Conservation (phyloP, 2,329 filamentous ascomycete genomes). For the Diplocarpon mali region DNA sequence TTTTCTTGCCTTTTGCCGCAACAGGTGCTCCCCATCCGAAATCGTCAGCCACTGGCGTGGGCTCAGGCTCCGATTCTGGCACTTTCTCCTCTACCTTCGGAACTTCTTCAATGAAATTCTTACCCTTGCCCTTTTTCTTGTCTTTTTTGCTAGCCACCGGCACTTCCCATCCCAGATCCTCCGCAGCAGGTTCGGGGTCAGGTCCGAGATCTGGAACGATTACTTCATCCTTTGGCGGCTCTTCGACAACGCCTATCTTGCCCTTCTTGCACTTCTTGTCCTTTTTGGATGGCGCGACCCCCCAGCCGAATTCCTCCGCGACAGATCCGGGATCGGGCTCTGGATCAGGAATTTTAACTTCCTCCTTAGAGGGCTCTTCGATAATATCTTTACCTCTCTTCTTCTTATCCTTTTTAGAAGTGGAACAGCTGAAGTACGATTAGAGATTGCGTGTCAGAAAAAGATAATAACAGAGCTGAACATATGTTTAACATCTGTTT, state of each 20-base stretch:
- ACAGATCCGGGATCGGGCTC: slow-evolving; percentile 8
- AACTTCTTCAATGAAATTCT: slow-evolving; percentile 15
- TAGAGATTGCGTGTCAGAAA: too few relatives aligned
- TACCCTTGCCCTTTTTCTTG: slow-evolving; percentile 26
- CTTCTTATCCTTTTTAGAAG: slow-evolving; percentile 33
- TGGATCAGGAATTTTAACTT: slow-evolving; percentile 22
- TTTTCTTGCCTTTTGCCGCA: slow-evolving; percentile 30
- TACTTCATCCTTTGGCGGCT: slow-evolving; percentile 23
- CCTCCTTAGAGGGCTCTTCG: too few relatives aligned
- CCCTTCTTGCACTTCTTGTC: slow-evolving; percentile 33
- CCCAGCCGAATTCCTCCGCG: slow-evolving; percentile 37
- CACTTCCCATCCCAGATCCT: slow-evolving; percentile 27
- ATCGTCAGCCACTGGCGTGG: slow-evolving; percentile 25
- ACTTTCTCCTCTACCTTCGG: slow-evolving; percentile 20
- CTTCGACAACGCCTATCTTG: slow-evolving; percentile 16
- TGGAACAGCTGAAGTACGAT: too few relatives aligned
- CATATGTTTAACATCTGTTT: too few relatives aligned
- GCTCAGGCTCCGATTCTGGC: slow-evolving; percentile 28
- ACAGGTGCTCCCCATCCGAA: slow-evolving; percentile 29
- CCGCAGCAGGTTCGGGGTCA: slow-evolving; percentile 24
- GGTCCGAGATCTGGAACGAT: slow-evolving; percentile 23
- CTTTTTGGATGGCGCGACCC: slow-evolving; percentile 35
- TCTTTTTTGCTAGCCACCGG: slow-evolving; percentile 22
- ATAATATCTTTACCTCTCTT: slow-evolving; percentile 30
- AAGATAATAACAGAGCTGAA: too few relatives aligned